Evolutionary conservation across 129 eudicot species (phyloP).

Genomic region (Mikania micrantha): DNA sequence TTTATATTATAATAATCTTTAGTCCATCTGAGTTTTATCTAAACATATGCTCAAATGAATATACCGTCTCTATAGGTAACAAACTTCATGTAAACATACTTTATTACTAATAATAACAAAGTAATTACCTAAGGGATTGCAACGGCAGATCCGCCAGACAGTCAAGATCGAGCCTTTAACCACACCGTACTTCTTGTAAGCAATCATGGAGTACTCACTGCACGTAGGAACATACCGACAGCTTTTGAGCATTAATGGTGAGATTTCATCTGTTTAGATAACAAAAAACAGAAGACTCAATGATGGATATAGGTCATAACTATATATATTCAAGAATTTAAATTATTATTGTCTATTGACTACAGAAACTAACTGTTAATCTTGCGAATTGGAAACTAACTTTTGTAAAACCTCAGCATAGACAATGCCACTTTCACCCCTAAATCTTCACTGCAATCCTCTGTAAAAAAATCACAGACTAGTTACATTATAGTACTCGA

Average conservation of each 20-base stretch:
- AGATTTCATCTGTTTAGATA: slow-evolving; percentile 71
- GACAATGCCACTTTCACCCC: slow-evolving; percentile 85
- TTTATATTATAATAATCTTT: too few species aligned
- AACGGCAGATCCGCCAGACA: slow-evolving; percentile 82
- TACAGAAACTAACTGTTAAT: slow-evolving; percentile 5
- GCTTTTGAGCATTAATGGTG: slow-evolving; percentile 87
- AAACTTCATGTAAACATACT: too few species aligned
- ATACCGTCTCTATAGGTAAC: too few species aligned
- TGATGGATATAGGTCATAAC: too few species aligned
- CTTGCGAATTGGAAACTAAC: slow-evolving; percentile 35
- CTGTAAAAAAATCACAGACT: background rate
- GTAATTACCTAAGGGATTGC: slow-evolving; percentile 82
- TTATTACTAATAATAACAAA: background rate
- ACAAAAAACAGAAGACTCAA: background rate
- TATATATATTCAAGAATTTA: too few species aligned
- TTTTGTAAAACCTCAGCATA: slow-evolving; percentile 87
- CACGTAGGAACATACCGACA: slow-evolving; percentile 93
- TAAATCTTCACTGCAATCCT: slow-evolving; percentile 28
- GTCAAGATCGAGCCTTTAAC: slow-evolving; percentile 75
- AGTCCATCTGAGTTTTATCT: too few species aligned
- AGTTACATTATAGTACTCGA: too few species aligned
- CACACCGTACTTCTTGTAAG: slow-evolving; percentile 92
- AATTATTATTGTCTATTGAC: background rate
- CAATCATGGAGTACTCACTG: slow-evolving; percentile 97
- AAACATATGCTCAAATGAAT: too few species aligned